A percentile compares a stretch with the other conserved stretches of the same genome.
Evolutionary conservation across 371 early-diverging fungal genomes (phyloP).

Genomic region (Mortierella sp.): DNA sequence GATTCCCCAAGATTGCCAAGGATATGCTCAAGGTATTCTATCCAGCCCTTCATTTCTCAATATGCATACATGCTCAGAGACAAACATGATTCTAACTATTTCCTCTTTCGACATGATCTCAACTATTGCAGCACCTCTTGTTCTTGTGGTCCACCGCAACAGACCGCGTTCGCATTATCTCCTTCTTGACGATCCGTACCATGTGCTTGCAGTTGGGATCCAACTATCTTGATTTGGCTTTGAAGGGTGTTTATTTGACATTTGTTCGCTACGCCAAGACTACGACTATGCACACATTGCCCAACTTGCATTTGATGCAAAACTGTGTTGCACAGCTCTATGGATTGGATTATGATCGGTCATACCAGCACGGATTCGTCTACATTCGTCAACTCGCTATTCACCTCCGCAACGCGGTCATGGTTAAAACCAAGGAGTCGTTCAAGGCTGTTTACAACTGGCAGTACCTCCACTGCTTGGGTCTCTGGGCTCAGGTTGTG

Average conservation of each 20-base stretch:
- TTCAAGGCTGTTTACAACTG: constrained; percentile 93
- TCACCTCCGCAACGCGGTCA: constrained; percentile 87
- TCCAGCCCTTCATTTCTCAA: background rate
- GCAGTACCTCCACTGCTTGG: constrained; percentile 92
- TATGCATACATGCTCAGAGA: background rate
- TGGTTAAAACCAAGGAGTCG: constrained; percentile 83
- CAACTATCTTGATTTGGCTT: constrained; percentile 58
- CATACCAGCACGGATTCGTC: constrained; percentile 93
- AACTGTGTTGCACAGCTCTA: constrained; percentile 90
- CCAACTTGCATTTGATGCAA: constrained; percentile 89
- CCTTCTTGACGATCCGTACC: constrained; percentile 86
- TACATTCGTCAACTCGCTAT: constrained; percentile 94
- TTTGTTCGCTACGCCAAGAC: constrained; percentile 83
- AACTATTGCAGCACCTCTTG: constrained; percentile 56
- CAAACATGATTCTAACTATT: background rate
- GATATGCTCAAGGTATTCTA: constrained; percentile 80
- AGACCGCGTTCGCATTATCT: constrained; percentile 81
- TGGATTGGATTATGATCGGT: constrained; percentile 78
- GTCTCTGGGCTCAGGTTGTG: constrained; percentile 90
- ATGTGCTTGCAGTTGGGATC: constrained; percentile 63
- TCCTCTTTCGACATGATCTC: background rate
- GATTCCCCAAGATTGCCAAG: constrained; percentile 83
- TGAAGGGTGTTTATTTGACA: constrained; percentile 84
- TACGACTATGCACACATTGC: constrained; percentile 84
- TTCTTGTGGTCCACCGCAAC: constrained; percentile 70